phyloP scores from a whole-genome alignment of 257 asterid genomes.

The Craterostigma plantagineum region DNA sequence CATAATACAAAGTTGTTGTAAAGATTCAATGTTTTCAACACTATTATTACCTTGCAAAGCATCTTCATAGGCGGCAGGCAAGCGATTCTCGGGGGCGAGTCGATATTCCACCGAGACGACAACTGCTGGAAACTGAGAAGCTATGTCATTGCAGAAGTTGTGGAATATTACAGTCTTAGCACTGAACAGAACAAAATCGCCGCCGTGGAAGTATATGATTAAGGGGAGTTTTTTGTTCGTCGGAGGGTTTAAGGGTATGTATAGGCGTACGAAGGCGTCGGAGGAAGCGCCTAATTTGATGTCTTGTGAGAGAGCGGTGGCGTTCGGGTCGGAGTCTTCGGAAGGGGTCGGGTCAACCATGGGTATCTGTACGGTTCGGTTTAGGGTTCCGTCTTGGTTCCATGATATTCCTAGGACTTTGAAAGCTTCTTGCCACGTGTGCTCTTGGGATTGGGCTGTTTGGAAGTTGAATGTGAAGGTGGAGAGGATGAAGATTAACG shows the following conservation, averaged over 20 bases:
- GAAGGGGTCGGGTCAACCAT: constrained; percentile 4
- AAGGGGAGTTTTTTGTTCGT: not conserved
- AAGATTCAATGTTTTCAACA: too few species aligned
- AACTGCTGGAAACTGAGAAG: constrained; percentile 6
- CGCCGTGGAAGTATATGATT: constrained; percentile 3
- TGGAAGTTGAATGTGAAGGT: too few species aligned
- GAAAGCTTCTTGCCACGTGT: constrained; percentile 10
- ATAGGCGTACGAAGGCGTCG: constrained; percentile 3
- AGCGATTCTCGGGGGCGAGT: constrained; percentile 15
- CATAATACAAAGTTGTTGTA: too few species aligned
- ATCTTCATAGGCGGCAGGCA: constrained; percentile 16
- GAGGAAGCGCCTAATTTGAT: not conserved
- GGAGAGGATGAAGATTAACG: too few species aligned
- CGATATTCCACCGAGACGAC: constrained; percentile 12
- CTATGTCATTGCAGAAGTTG: constrained; percentile 9
- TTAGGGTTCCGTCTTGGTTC: constrained; percentile 6
- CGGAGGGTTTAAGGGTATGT: constrained; percentile 5
- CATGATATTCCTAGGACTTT: constrained; percentile 4
- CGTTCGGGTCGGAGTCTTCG: not conserved
- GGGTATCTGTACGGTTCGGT: constrained; percentile 6
- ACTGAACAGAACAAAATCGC: constrained; percentile 4
- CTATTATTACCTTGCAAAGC: constrained; percentile 6
- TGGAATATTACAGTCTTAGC: constrained; percentile 10
- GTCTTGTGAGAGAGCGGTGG: constrained; percentile 6
- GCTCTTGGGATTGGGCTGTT: not conserved